A percentile compares a stretch with the other conserved stretches of the same genome.
phyloP scores from a whole-genome alignment of 305 asterid genomes.

The Fraxinus albicans region DNA sequence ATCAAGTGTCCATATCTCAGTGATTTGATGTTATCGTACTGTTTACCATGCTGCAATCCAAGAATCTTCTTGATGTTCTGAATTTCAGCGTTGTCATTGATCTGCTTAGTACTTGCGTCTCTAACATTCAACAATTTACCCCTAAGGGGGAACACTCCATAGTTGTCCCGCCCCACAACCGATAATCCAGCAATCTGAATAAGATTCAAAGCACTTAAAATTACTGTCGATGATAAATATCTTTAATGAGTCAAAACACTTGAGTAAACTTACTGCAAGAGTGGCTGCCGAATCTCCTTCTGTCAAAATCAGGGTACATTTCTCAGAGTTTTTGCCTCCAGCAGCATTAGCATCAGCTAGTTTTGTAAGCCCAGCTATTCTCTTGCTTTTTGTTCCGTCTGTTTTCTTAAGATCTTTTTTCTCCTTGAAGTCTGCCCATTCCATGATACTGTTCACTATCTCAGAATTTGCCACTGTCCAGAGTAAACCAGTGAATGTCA shows the following conservation, averaged over 20 bases:
- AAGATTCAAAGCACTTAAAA: slow-evolving; percentile 10
- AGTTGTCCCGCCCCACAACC: slow-evolving; percentile 75
- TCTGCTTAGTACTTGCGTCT: slow-evolving; percentile 85
- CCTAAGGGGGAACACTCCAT: slow-evolving; percentile 90
- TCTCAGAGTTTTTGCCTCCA: slow-evolving; percentile 76
- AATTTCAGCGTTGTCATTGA: slow-evolving; percentile 79
- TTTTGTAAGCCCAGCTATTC: slow-evolving; percentile 65
- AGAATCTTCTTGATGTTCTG: slow-evolving; percentile 79
- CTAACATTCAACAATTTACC: slow-evolving; percentile 96
- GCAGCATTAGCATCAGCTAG: slow-evolving; percentile 91
- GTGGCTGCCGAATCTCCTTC: slow-evolving; percentile 99
- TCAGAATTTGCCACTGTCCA: slow-evolving; percentile 82
- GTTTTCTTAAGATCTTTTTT: slow-evolving; percentile 89
- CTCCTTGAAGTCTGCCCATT: slow-evolving; percentile 93
- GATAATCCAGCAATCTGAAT: slow-evolving; percentile 87
- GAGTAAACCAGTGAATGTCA: slow-evolving; percentile 2
- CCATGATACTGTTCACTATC: slow-evolving; percentile 73
- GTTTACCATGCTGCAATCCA: slow-evolving; percentile 90
- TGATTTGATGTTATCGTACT: slow-evolving; percentile 69
- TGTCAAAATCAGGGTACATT: slow-evolving; percentile 90
- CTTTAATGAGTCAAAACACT: not conserved
- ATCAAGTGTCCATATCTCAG: slow-evolving; percentile 92
- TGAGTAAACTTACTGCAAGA: slow-evolving; percentile 76
- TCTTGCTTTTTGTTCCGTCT: slow-evolving; percentile 71
- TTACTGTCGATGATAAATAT: not conserved